These are phyloP conservation scores for Curvularia sp. DNA, from an alignment of 2,329 filamentous ascomycete species.

Conservation along the genomic window DNA sequence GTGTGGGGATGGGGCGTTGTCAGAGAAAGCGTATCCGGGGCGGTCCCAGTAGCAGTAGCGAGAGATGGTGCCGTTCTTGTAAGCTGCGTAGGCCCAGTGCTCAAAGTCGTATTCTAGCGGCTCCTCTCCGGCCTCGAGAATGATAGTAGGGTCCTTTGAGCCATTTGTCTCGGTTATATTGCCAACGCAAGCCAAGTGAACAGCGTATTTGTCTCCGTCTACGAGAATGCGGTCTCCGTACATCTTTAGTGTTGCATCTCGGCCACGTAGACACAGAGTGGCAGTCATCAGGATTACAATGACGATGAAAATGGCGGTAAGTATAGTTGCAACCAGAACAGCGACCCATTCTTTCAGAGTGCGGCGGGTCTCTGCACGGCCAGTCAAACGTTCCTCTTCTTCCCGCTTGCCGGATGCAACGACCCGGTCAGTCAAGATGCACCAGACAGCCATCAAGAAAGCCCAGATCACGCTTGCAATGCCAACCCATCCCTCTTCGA, in stretches of 20 bases:
- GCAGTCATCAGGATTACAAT: constrained; percentile 78
- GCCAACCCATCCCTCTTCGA: constrained; percentile 92
- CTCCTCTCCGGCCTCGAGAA: constrained; percentile 83
- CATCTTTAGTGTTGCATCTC: constrained; percentile 76
- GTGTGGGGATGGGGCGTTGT: constrained; percentile 91
- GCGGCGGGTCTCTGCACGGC: constrained; percentile 82
- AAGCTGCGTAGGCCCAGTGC: constrained; percentile 76
- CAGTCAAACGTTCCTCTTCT: constrained; percentile 91
- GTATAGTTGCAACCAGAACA: constrained; percentile 75
- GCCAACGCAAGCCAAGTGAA: constrained; percentile 87
- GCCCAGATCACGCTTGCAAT: constrained; percentile 85
- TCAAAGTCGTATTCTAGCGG: constrained; percentile 82
- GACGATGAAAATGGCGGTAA: constrained; percentile 71
- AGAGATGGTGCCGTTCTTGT: constrained; percentile 79
- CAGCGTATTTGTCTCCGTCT: constrained; percentile 81
- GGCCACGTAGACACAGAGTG: constrained; percentile 78
- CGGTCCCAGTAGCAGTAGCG: constrained; percentile 97
- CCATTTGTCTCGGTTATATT: constrained; percentile 65
- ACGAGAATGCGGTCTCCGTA: constrained; percentile 81
- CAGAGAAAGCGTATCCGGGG: constrained; percentile 85
- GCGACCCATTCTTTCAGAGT: constrained; percentile 84
- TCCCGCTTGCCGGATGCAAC: constrained; percentile 92
- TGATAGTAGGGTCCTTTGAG: constrained; percentile 73
- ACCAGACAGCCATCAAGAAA: constrained; percentile 78
- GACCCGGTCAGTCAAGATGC: constrained; percentile 76